A percentile compares a stretch with the other conserved stretches of the same genome.
phyloP scores from a whole-genome alignment of 2,329 filamentous ascomycete genomes.

The Trichoderma pleuroti region DNA sequence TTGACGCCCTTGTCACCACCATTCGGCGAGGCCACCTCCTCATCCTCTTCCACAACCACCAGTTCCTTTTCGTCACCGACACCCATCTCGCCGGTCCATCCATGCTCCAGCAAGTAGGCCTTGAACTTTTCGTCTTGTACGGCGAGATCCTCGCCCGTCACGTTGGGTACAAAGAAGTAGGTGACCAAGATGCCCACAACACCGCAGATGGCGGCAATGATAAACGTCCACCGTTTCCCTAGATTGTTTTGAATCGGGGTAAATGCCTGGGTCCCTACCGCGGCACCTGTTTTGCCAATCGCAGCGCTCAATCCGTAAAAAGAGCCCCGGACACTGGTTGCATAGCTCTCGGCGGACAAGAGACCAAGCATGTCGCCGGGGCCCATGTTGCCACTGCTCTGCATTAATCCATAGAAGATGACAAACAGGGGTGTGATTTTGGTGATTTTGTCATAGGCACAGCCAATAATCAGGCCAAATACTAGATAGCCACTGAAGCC shows the following conservation, averaged over 20 bases:
- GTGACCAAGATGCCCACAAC: constrained; percentile 46
- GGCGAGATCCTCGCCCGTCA: constrained; percentile 43
- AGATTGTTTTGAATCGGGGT: constrained; percentile 44
- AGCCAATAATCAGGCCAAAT: constrained; percentile 51
- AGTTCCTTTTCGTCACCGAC: constrained; percentile 24
- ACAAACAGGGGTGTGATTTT: constrained; percentile 50
- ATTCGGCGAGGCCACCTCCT: neutral
- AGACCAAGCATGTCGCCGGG: constrained; percentile 51
- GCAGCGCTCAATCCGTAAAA: constrained; percentile 51
- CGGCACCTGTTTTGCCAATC: constrained; percentile 49
- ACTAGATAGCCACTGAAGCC: constrained; percentile 49
- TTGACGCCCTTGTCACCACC: constrained; percentile 23
- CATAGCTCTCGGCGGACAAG: constrained; percentile 48
- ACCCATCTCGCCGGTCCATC: constrained; percentile 46
- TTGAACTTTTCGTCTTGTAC: constrained; percentile 43
- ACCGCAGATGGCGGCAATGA: constrained; percentile 50
- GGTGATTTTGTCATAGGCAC: constrained; percentile 45
- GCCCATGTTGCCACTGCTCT: constrained; percentile 47
- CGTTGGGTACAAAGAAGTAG: constrained; percentile 44
- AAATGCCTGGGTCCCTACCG: constrained; percentile 49
- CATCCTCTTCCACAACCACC: constrained; percentile 23
- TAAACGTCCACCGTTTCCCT: constrained; percentile 49
- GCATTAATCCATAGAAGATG: constrained; percentile 50
- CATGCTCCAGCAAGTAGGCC: constrained; percentile 41
- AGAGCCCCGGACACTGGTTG: constrained; percentile 49